These are phyloP conservation scores for Auricularia auricula-judae DNA, from an alignment of 768 basidiomycete genomes.

Conservation along the genomic window DNA sequence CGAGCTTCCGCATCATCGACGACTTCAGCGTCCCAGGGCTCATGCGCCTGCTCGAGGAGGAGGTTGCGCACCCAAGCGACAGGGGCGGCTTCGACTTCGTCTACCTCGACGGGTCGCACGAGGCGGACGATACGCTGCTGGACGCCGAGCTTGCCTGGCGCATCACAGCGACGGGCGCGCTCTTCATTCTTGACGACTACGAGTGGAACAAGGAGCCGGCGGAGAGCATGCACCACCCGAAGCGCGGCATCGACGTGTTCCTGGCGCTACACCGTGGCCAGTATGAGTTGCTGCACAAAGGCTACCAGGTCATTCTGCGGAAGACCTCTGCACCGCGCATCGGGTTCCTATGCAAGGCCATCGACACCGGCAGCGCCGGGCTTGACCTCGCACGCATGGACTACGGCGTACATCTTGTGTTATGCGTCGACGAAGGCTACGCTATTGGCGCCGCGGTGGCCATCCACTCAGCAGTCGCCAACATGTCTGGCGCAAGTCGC, in stretches of 20 bases:
- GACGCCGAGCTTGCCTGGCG: conserved; percentile 52
- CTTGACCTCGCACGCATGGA: conserved; percentile 19
- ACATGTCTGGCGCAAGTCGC: conserved; percentile 20
- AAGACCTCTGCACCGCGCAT: conserved; percentile 43
- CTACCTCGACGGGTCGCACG: conserved; percentile 49
- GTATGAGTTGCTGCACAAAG: conserved; percentile 29
- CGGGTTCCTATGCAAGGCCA: conserved; percentile 30
- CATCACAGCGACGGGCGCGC: conserved; percentile 36
- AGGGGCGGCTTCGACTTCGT: conserved; percentile 46
- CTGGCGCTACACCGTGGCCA: conserved; percentile 38
- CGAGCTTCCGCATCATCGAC: conserved; percentile 30
- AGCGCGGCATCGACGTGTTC: conserved; percentile 46
- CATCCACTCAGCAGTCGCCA: conserved; percentile 29
- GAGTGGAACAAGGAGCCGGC: conserved; percentile 38
- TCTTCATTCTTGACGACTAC: conserved; percentile 51
- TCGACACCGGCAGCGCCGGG: conserved; percentile 5
- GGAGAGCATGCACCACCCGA: conserved; percentile 42
- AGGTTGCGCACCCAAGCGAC: conserved; percentile 16
- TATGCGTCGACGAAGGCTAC: conserved; percentile 32
- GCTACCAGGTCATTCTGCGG: conserved; percentile 42
- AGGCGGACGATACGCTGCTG: conserved; percentile 49
- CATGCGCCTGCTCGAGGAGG: conserved; percentile 36
- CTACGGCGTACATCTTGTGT: conserved; percentile 38
- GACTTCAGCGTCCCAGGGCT: conserved; percentile 45
- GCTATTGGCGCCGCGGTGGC: conserved; percentile 39